phyloP scores from a whole-genome alignment of 306 rosid genomes.

The Phaseolus lunatus region DNA sequence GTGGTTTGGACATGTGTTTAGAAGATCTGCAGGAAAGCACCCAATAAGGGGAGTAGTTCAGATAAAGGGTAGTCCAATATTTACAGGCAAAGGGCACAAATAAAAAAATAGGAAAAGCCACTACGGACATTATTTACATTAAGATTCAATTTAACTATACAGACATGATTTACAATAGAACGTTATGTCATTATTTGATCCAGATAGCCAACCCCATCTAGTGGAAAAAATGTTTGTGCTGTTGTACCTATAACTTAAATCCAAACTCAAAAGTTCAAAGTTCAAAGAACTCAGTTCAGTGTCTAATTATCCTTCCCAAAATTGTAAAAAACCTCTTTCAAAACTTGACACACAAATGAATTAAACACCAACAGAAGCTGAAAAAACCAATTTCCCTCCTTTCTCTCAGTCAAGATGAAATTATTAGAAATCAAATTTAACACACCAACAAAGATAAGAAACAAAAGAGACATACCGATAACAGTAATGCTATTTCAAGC shows the following conservation, averaged over 20 bases:
- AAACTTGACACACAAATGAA: not conserved
- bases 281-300: not conserved
- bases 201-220: not conserved
- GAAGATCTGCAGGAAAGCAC: no score
- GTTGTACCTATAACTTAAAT: not conserved
- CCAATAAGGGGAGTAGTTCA: no score
- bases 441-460: slow-evolving; percentile 37
- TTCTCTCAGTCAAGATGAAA: not conserved
- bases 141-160: not conserved
- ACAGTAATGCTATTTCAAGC: slow-evolving; percentile 83
- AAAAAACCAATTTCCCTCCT: not conserved
- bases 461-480: slow-evolving; percentile 69
- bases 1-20: no score
- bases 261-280: not conserved
- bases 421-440: not conserved
- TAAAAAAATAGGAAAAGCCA: no score
- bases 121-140: not conserved
- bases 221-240: not conserved
- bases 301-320: slow-evolving; percentile 23
- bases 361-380: not conserved
- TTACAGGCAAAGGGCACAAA: no score
- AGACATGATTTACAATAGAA: not conserved
- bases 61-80: no score
- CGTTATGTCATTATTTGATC: not conserved
- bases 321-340: slow-evolving; percentile 1